phyloP scores from a whole-genome alignment of 75 land plant species.

The Sequoia sempervirens region DNA sequence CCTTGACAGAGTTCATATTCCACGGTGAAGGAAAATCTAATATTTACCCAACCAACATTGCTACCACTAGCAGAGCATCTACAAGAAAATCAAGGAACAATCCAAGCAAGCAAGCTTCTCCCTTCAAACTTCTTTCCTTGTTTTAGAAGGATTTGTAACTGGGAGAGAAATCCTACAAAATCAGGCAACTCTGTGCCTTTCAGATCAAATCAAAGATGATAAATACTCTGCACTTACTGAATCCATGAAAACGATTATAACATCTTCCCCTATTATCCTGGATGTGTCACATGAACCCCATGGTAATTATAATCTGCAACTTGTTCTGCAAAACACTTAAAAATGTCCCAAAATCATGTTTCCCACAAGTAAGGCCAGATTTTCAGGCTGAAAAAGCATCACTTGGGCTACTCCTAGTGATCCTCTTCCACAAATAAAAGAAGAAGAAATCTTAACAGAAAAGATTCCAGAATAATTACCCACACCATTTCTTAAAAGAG shows the following conservation, averaged over 20 bases:
- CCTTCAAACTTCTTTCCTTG: background rate
- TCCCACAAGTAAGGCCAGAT: background rate
- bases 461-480: too few species aligned
- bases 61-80: background rate
- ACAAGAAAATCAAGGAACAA: background rate
- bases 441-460: background rate
- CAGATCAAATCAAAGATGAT: background rate
- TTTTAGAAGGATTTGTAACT: background rate
- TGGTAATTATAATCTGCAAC: background rate
- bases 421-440: too few species aligned
- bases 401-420: background rate
- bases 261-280: background rate
- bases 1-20: background rate
- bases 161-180: background rate
- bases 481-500: too few species aligned
- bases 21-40: background rate
- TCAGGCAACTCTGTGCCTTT: background rate
- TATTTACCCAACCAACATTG: background rate
- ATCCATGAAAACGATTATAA: background rate
- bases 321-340: background rate
- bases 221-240: background rate
- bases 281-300: background rate
- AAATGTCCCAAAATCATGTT: background rate
- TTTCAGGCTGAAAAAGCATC: background rate
- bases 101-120: background rate